These are phyloP conservation scores for Halteria grandinella DNA, from an alignment of 73 alveolate genomes.

Conservation along the genomic window DNA sequence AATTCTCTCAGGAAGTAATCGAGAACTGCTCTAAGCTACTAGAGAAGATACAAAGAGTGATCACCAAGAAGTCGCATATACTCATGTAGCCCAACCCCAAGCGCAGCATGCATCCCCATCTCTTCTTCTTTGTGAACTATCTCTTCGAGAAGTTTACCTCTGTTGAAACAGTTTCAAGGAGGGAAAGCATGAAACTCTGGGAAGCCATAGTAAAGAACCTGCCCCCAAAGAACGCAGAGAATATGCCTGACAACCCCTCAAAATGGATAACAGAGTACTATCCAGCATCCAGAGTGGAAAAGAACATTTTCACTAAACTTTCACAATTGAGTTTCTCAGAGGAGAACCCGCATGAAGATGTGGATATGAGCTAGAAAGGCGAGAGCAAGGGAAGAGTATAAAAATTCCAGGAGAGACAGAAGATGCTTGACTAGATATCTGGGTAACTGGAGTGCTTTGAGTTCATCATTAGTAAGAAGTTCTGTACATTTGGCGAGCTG, in stretches of 20 bases:
- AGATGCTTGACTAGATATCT: constrained; percentile 19
- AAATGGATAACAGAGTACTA: constrained; percentile 40
- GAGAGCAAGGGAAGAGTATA: neutral
- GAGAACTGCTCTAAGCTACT: constrained; percentile 10
- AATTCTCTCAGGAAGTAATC: constrained; percentile 46
- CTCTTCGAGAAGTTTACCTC: constrained; percentile 49
- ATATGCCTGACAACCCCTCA: constrained; percentile 51
- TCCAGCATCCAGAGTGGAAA: neutral
- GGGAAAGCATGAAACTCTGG: constrained; percentile 53
- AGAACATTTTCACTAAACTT: constrained; percentile 27
- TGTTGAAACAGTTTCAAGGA: constrained; percentile 52
- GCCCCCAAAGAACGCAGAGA: constrained; percentile 29
- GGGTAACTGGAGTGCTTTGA: constrained; percentile 40
- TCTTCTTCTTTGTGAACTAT: constrained; percentile 31
- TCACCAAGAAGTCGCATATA: neutral
- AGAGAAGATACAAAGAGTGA: constrained; percentile 21
- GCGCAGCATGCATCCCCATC: constrained; percentile 45
- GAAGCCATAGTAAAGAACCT: constrained; percentile 27
- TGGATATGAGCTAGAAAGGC: neutral
- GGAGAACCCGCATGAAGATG: neutral
- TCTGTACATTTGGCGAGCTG: neutral
- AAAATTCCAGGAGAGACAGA: constrained; percentile 32
- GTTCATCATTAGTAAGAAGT: constrained; percentile 1
- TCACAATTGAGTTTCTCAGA: neutral
- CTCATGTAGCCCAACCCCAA: constrained; percentile 32